Base-by-base conservation (phyloP, 192 early-diverging fungal species). In the Dissophora ornata region DNA sequence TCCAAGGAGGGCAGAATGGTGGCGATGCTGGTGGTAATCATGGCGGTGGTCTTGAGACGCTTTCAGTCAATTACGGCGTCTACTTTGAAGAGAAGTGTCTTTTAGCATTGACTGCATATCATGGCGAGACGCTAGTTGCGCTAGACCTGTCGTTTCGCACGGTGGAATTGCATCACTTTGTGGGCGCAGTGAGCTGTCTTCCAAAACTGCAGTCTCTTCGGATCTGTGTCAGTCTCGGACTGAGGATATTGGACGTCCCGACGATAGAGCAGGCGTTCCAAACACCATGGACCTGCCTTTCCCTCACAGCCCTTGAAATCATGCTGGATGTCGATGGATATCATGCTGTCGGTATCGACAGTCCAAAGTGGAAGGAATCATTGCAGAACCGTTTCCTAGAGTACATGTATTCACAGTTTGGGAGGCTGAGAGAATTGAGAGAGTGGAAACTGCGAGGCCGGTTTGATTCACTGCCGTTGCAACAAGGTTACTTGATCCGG, bases 351-450 rank as follows among this genome's bases (percentile, higher is more conserved):
- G n/a, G n/a, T n/a, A n/a, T 38, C 36, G 12, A 38, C 12, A 9
- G 36, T 9, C 7, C 36, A 12, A 38, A 38, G 36, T 9, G 56
- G 24, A 19, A 57, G 21, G 19, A n/a, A 15, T 40, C 33, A 1
- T 7, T 56, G 21, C 19, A 2, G 19, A 34, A 56, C n/a, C 18
- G 4, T 3, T 21, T 1, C 25, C 5, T 45, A 25, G n/a, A 25
- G 12, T 57, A 57, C 18, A 8, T 44, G 12, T 57, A 44, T 45
- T 57, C 56, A 29, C 56, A 57, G 40, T 24, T 57, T 15, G 56
- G 56, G 2, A 30, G 41, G n/a, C 28, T 57, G 26, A 45, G 4
- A 45, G 24, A 45, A 11, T 40, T 57, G 21, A 15, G 29, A 4
- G 56, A 57, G 7, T 57, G 56, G 40, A 16, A 44, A 16, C 41